phyloP scores from a whole-genome alignment of 1,284 basidiomycete genomes.

The Veloboletus limbatus region DNA sequence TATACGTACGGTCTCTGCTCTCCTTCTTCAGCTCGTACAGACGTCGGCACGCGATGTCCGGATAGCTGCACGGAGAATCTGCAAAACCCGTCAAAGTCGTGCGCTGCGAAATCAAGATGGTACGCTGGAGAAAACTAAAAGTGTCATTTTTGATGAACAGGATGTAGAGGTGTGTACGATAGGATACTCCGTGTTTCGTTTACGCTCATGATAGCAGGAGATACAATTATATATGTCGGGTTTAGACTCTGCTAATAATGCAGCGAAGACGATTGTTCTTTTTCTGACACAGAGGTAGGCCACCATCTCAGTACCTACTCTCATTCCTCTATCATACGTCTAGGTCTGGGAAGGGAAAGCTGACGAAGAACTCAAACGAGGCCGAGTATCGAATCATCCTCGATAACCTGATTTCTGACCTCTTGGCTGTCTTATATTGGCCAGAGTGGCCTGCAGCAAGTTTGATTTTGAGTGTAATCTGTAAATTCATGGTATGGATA shows the following conservation, averaged over 20 bases:
- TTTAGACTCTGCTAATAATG: constrained; percentile 77
- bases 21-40: constrained; percentile 94
- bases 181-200: background rate
- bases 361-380: constrained; percentile 85
- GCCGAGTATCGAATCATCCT: constrained; percentile 89
- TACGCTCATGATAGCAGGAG: constrained; percentile 44
- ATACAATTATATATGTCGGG: constrained; percentile 62
- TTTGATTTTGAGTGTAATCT: constrained; percentile 73
- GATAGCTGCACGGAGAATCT: constrained; percentile 56
- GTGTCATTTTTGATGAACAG: constrained; percentile 60
- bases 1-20: constrained; percentile 89
- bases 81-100: constrained; percentile 59
- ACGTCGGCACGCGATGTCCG: constrained; percentile 84
- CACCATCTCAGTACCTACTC: background rate
- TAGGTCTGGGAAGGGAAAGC: constrained; percentile 79
- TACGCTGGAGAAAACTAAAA: constrained; percentile 43
- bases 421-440: constrained; percentile 87
- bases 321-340: background rate
- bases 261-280: constrained; percentile 78
- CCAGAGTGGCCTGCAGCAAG: constrained; percentile 97
- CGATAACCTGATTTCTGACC: constrained; percentile 85
- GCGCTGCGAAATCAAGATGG: constrained; percentile 61
- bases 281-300: constrained; percentile 78
- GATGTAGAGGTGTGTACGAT: constrained; percentile 52
- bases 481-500: constrained; percentile 77